Evolutionary conservation across 805 yeast species (phyloP).

Genomic region (Teunomyces pallodes): DNA sequence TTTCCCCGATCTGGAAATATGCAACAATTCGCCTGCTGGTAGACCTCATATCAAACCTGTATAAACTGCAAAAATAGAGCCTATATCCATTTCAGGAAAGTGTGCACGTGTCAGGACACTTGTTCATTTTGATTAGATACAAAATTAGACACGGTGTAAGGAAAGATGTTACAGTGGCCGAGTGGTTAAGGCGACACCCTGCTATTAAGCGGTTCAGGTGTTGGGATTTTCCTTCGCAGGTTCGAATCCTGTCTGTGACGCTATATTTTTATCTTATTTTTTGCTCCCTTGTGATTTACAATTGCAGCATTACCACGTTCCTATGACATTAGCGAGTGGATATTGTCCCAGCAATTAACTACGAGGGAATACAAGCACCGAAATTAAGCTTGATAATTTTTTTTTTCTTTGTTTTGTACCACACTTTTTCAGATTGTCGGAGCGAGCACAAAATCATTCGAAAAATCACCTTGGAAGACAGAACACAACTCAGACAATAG

Average conservation of each 20-base stretch:
- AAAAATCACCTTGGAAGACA: not conserved
- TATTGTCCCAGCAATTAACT: too few relatives aligned
- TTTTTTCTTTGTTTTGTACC: not conserved
- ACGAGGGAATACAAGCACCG: too few relatives aligned
- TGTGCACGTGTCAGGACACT: not conserved
- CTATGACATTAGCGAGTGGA: too few relatives aligned
- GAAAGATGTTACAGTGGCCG: slow-evolving; percentile 28
- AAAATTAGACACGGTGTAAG: not conserved
- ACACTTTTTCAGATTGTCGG: not conserved
- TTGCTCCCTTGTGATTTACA: not conserved
- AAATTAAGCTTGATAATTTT: too few relatives aligned
- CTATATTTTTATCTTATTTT: slow-evolving; percentile 18
- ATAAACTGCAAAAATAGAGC: not conserved
- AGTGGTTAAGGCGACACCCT: slow-evolving; percentile 37
- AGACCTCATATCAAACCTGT: not conserved
- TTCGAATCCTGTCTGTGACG: slow-evolving; percentile 55
- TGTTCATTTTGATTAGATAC: not conserved
- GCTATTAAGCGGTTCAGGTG: slow-evolving; percentile 18
- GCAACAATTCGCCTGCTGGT: not conserved
- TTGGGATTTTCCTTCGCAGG: slow-evolving; percentile 48
- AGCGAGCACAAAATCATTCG: not conserved
- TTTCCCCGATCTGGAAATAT: not conserved
- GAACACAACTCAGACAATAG: not conserved
- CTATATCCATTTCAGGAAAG: not conserved
- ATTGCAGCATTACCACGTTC: not conserved